Conservation (phyloP, 257 asterid genomes). For the Gardenia jasminoides region DNA sequence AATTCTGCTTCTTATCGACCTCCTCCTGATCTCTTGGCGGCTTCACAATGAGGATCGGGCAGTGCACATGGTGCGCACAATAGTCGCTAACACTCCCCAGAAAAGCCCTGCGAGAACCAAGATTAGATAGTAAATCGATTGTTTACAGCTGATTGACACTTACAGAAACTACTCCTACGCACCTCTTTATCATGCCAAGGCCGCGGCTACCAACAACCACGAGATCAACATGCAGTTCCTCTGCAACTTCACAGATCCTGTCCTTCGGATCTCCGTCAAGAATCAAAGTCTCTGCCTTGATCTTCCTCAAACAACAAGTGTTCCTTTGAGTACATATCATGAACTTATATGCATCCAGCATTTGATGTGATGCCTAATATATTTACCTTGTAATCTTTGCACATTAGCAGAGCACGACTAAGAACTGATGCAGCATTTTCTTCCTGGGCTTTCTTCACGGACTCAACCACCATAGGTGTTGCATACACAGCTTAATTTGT, state of each 20-base stretch:
- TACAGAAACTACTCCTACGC: not conserved
- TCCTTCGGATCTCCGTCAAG: slow-evolving; percentile 79
- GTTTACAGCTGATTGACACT: not conserved
- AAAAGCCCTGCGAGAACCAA: slow-evolving; percentile 22
- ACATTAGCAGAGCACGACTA: slow-evolving; percentile 49
- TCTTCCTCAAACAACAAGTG: slow-evolving; percentile 21
- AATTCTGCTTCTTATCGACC: not conserved
- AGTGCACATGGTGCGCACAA: slow-evolving; percentile 23
- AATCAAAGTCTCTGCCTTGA: slow-evolving; percentile 62
- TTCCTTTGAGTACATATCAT: not conserved
- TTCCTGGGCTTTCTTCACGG: slow-evolving; percentile 55
- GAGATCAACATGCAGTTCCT: slow-evolving; percentile 56
- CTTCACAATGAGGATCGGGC: slow-evolving; percentile 28
- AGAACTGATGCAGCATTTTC: slow-evolving; percentile 46
- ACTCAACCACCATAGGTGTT: slow-evolving; percentile 43
- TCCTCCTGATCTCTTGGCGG: slow-evolving; percentile 7
- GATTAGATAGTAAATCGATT: no score
- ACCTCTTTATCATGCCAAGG: slow-evolving; percentile 67
- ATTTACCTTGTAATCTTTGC: slow-evolving; percentile 51
- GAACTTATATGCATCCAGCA: not conserved
- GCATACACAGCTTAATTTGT: slow-evolving; percentile 42
- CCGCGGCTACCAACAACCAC: slow-evolving; percentile 80
- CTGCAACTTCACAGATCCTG: slow-evolving; percentile 59
- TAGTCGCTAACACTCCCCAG: slow-evolving; percentile 28
- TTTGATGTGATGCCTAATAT: not conserved